phyloP scores from a whole-genome alignment of 2,329 filamentous ascomycete species.

The Trichoderma arundinaceum region DNA sequence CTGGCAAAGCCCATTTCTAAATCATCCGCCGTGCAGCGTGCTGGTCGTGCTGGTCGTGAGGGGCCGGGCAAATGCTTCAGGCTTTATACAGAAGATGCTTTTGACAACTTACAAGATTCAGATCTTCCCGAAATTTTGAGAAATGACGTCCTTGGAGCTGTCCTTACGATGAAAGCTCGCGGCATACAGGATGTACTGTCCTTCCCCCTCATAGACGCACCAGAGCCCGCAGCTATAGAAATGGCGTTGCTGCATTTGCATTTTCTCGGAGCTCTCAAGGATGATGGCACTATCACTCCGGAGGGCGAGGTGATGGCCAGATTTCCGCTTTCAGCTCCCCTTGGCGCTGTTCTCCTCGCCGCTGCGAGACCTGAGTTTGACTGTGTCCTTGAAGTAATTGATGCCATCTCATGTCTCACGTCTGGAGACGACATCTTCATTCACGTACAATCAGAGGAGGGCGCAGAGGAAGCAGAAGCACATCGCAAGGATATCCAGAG shows the following conservation, averaged over 20 bases:
- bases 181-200: conserved; percentile 80
- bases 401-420: conserved; percentile 73
- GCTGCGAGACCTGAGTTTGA: conserved; percentile 72
- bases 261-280: conserved; percentile 75
- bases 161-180: conserved; percentile 92
- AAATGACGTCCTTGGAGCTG: conserved; percentile 83
- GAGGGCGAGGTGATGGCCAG: conserved; percentile 78
- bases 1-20: conserved; percentile 90
- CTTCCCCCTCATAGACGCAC: conserved; percentile 86
- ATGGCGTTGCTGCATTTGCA: conserved; percentile 82
- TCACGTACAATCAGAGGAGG: conserved; percentile 63
- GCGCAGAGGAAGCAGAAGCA: conserved; percentile 58
- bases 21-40: conserved; percentile 88
- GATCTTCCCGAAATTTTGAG: conserved; percentile 89
- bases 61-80: conserved; percentile 87
- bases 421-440: conserved; percentile 68
- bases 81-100: conserved; percentile 83
- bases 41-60: conserved; percentile 92
- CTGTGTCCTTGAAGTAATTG: conserved; percentile 82
- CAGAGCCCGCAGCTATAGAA: conserved; percentile 76
- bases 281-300: conserved; percentile 73
- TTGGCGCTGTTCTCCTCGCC: conserved; percentile 82
- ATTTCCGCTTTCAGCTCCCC: conserved; percentile 80
- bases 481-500: conserved; percentile 63
- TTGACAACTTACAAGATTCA: conserved; percentile 69